Evolutionary conservation across 805 yeast species (phyloP), one percentile per base, ranked within the genome.

Genomic region (Candida ovalis): DNA sequence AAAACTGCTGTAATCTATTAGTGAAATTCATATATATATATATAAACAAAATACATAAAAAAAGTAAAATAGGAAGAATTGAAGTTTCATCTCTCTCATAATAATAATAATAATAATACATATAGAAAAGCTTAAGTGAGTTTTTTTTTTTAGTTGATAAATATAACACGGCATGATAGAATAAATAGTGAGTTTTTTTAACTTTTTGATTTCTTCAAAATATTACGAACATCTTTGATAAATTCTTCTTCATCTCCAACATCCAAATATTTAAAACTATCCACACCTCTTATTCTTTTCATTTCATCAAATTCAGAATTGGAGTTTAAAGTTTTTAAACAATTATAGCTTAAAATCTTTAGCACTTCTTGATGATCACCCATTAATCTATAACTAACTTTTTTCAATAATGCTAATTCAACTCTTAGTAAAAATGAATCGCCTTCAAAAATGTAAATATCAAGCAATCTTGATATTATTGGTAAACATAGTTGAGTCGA

Each of bases 401-500:
- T 68, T 22, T 71, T 69, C 39, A 85, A 59, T 13, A 82, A 60
- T 0, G 80, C 86, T n/a, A 84, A 61, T 1, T 77, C 68, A 10
- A 75, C 72, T 19, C 84, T 71, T 39, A 81, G 63, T 43, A 84
- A 58, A 52, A 82, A 71, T 1, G 75, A 64, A 54, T 80, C 86
- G 7, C 84, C 82, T 59, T 83, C 88, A 59, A 82, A 82, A 10
- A 82, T 60, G 59, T 73, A 74, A 4, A 84, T 68, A 59, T 85
- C 91, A 51, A 85, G 56, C 6, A 84, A 54, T 15, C 80, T 72
- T 23, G 73, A 66, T 7, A 77, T 61, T 1, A 74, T 62, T 30
- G 81, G 83, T 42, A 78, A 63, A 12, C 71, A 60, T 40, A 82
- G 57, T 23, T 73, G 69, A 43, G 70, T 65, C 1, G 81, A 60